These are phyloP conservation scores for Fusarium dlaminii DNA, from an alignment of 2,329 filamentous ascomycete genomes.

Conservation along the genomic window DNA sequence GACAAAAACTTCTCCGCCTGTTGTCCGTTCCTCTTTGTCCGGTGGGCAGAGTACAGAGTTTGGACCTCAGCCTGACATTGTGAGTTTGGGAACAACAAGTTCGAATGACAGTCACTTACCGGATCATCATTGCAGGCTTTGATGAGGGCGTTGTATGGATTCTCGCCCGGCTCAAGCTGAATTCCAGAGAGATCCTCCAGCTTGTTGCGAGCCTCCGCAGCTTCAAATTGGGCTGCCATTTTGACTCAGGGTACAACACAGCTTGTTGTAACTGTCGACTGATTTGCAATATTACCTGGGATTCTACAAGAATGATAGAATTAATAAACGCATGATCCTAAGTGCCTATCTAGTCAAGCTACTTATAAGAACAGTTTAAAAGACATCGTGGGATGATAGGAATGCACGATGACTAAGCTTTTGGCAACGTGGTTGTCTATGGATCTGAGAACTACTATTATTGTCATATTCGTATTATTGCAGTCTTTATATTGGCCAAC, in stretches of 20 bases:
- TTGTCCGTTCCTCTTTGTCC: conserved; percentile 77
- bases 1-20: conserved; percentile 80
- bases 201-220: conserved; percentile 57
- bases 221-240: conserved; percentile 34
- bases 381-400: neutral
- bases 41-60: conserved; percentile 76
- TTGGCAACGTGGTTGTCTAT: neutral
- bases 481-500: neutral
- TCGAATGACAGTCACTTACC: conserved; percentile 56
- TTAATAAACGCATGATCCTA: neutral
- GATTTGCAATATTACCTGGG: neutral
- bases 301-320: neutral
- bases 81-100: neutral
- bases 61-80: conserved; percentile 70
- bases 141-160: conserved; percentile 82
- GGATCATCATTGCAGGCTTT: conserved; percentile 71
- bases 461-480: neutral
- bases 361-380: conserved; percentile 8
- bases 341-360: neutral
- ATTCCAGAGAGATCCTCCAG: conserved; percentile 65
- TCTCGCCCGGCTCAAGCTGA: conserved; percentile 63
- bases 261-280: neutral
- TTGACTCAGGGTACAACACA: neutral
- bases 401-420: conserved; percentile 34
- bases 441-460: conserved; percentile 5